Evolutionary conservation across 345 rosid genomes (phyloP), one percentile per base, ranked within the genome.

Genomic region (Corchorus capsularis): DNA sequence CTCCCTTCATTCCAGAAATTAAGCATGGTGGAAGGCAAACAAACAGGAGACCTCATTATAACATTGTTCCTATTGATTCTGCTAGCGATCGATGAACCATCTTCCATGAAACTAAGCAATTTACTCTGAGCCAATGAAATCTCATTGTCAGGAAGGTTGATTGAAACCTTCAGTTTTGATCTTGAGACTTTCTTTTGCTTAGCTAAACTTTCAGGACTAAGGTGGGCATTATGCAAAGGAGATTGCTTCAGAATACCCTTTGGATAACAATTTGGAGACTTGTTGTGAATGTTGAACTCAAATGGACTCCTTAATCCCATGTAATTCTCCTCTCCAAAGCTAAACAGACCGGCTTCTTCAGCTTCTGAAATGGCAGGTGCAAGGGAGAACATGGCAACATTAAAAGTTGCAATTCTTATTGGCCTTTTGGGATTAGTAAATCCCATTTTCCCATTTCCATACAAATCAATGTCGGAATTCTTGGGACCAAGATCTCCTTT

Each of bases 321-420:
- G 46, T 39, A 82, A 54, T 78, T 77, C 4, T 76, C 83, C 37
- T 86, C 79, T 72, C 78, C 72, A 27, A 71, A 70, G 32, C 76
- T 71, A 46, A 80, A 73, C 17, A 59, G 63, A 49, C 69, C 43
- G 14, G 85, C 62, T 82, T 83, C 88, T 64, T 83, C 88, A 41
- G 79, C 52, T 73, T 69, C 83, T 15, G 94, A 85, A 73, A 91
- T 79, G 12, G 92, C 97, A 0, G 98, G 99, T 3, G 98, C 98
- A 12, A 95, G 94, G 39, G 96, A 86, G 82, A 95, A 93, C 99
- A 95, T 95, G 43, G 98, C 99, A 59, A 95, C 99, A 15, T 95
- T 93, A 79, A 93, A 93, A 2, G 97, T 91, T 8, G 98, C 98
- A 60, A 93, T 79, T 63, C 97, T 91, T 35, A 95, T 88, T 1